Base-by-base conservation (phyloP, 176 grass and related monocot species). In the Eragrostis curvula region DNA sequence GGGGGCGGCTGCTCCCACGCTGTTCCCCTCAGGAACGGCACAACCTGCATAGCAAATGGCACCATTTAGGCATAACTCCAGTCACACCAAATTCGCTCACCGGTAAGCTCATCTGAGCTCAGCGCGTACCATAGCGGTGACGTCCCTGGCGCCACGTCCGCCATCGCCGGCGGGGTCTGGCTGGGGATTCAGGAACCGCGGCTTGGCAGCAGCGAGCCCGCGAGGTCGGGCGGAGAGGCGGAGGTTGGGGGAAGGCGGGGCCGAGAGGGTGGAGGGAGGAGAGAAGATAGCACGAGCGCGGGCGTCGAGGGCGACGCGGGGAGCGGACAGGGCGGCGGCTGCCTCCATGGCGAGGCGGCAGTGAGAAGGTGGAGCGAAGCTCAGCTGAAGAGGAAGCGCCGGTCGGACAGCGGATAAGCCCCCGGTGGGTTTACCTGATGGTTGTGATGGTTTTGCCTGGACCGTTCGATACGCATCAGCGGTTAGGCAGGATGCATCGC, bases 1-100 rank as follows among this genome's bases (percentile, higher is more conserved):
- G 90, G 95, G 60, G 88, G 90, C 25, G 92, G 90, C 52, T 89
- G 83, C 74, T 90, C 84, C 57, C 84, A 82, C 48, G 87, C 87
- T 29, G 40, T 83, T 58, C 92, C 92, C 82, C 89, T 94, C 68
- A 91, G 87, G 87, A 91, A 94, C 70, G 92, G 89, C 62, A 94
- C 88, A 27, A 94, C 92, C 89, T 94, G 72, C 85, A 75, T 52
- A 25, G 41, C 49, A 70, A 70, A 9, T 11, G 7, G 81, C 53
- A 30, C 20, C 39, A 61, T 28, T 64, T n/a, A 44, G 20, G 4
- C 30, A 12, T 51, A 70, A 23, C 60, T 25, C 21, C n/a, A 10
- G 27, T 8, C 46, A 20, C 12, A 14, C 49, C 12, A 41, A 55
- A 73, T 45, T 69, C 13, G 53, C 28, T 39, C 14, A 9, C 32